Evolutionary conservation across 306 rosid genomes (phyloP).

Genomic region (Purshia tridentata): DNA sequence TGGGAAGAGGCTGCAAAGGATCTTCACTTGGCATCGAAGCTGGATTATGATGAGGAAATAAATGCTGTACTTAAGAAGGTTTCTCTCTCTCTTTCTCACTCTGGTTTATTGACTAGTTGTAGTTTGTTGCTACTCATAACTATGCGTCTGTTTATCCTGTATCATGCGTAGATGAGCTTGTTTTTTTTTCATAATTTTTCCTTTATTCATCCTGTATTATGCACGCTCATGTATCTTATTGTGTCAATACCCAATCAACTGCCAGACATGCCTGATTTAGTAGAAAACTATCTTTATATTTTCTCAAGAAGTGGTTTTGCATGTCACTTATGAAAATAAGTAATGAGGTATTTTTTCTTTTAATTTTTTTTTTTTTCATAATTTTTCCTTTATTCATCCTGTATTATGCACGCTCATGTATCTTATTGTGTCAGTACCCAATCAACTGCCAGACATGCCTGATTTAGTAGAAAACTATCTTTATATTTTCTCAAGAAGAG

Average conservation of each 20-base stretch:
- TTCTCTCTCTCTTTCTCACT: conserved; percentile 17
- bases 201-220: not conserved
- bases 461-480: not conserved
- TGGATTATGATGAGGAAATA: conserved; percentile 87
- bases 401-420: not conserved
- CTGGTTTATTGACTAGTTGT: not conserved
- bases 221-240: not conserved
- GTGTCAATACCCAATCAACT: not conserved
- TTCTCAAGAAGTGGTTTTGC: not conserved
- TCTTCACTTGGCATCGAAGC: conserved; percentile 80
- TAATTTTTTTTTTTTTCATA: not conserved
- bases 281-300: not conserved
- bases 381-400: not conserved
- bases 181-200: not conserved
- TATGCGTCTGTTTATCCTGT: not conserved
- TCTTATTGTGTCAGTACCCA: not conserved
- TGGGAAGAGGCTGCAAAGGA: conserved; percentile 94
- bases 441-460: not conserved
- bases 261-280: not conserved
- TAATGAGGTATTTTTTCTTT: not conserved
- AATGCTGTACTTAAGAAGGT: conserved; percentile 84
- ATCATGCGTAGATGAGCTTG: not conserved
- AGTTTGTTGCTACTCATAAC: not conserved
- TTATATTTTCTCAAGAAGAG: not conserved
- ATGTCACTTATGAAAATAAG: not conserved